Base-by-base conservation (phyloP, 805 yeast species). In the Nakazawaea ishiwadae region DNA sequence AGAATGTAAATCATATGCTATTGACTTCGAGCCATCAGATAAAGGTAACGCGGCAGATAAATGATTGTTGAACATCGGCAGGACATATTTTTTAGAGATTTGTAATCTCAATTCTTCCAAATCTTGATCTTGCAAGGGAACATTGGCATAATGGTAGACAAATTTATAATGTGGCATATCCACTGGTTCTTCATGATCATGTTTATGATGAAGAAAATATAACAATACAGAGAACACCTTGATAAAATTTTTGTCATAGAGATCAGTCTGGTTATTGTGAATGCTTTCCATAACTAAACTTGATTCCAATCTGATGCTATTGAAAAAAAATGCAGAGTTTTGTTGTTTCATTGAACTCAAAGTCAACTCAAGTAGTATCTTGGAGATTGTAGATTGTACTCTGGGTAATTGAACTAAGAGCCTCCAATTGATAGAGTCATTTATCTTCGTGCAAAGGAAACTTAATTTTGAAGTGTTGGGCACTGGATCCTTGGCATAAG, bases 381-480 rank as follows among this genome's bases (percentile, higher is more conserved):
- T 55, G 2, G 65, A 49, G 14, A 62, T 33, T 3, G 49, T 32
- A 0, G 53, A 29, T 36, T 61, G 66, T 10, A 60, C 37, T 1
- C 44, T 30, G 1, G 55, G 50, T 19, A 61, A 56, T 17, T 48
- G 50, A 1, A 36, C 12, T 9, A 62, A 42, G 8, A 57, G 34
- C 1, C 57, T 42, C 62, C 63, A 61, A 28, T 53, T 58, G 4
- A 62, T 44, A 8, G 61, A 37, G 4, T 55, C 55, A 35, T 48
- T 52, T 29, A 58, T 51, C 35, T 52, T 53, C 3, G 43, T 40
- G 1, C 53, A 19, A 1, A 48, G 39, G 11, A 49, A 38, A 18
- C 49, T 53, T 12, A 56, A n/a, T 16, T 44, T 45, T 19, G 39
- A 28, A 14, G 46, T 37, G 12, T 45, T 52, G 3, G 44, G 39